Conservation (phyloP, 148 eudicot species). For the Mesembryanthemum crystallinum region DNA sequence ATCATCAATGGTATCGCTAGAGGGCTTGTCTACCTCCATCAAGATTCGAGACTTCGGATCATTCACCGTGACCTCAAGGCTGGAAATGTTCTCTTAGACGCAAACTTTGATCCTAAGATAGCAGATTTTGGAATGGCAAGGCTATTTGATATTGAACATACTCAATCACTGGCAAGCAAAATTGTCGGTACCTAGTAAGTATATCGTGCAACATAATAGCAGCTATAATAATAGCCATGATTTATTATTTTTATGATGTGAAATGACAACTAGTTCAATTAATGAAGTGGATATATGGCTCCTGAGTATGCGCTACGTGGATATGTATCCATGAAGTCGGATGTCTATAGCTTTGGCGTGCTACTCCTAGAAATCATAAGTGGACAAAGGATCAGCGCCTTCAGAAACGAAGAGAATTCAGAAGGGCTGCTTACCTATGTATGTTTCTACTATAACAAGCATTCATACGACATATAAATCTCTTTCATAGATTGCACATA, state of each 20-base stretch:
- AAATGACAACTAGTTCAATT: background rate
- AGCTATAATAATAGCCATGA: too few relatives aligned
- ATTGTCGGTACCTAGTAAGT: conserved; percentile 32
- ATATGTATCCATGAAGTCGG: conserved; percentile 27
- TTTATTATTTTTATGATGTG: background rate
- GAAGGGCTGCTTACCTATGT: conserved; percentile 18
- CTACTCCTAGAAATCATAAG: conserved; percentile 28
- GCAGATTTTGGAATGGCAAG: conserved; percentile 42
- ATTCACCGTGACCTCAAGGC: conserved; percentile 40
- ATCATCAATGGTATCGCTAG: conserved; percentile 33
- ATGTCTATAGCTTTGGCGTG: conserved; percentile 35
- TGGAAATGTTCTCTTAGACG: conserved; percentile 29
- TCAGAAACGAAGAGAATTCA: conserved; percentile 4
- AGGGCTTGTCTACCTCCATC: conserved; percentile 36
- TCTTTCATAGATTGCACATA: too few relatives aligned
- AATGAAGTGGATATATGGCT: conserved; percentile 28
- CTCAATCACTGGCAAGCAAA: conserved; percentile 23
- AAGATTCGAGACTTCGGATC: conserved; percentile 29
- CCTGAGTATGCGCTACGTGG: conserved; percentile 29
- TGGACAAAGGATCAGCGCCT: conserved; percentile 20
- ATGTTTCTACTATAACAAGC: background rate
- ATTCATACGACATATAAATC: too few relatives aligned
- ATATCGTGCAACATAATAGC: background rate
- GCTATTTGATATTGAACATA: conserved; percentile 21
- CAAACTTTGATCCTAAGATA: conserved; percentile 33